Conservation (phyloP, 2,329 filamentous ascomycete genomes). For the Colletotrichum trifolii region DNA sequence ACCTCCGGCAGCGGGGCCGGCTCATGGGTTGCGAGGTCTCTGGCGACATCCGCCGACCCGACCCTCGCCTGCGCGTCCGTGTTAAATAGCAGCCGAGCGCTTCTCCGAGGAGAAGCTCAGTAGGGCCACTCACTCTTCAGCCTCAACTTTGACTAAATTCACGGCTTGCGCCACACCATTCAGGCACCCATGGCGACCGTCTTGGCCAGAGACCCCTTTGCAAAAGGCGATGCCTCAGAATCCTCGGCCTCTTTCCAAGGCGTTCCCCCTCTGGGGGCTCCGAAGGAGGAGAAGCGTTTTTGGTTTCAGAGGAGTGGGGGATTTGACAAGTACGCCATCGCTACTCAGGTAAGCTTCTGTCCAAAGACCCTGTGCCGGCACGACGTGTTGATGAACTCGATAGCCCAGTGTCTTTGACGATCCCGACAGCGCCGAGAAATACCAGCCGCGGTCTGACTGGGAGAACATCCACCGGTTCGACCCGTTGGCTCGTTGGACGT, state of each 20-base stretch:
- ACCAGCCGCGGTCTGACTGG: slow-evolving; percentile 46
- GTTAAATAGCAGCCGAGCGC: background rate
- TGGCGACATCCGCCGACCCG: slow-evolving; percentile 23
- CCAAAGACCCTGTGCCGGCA: too few species aligned
- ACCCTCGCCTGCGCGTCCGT: background rate
- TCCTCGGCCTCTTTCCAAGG: slow-evolving; percentile 37
- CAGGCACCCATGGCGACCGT: slow-evolving; percentile 31
- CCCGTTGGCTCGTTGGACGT: slow-evolving; percentile 55
- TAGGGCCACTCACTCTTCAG: background rate
- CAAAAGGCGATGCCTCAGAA: slow-evolving; percentile 7
- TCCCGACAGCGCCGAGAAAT: slow-evolving; percentile 47
- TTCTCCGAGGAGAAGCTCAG: slow-evolving; percentile 10
- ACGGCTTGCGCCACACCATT: background rate
- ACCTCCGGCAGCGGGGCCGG: too few species aligned
- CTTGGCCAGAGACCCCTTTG: slow-evolving; percentile 26
- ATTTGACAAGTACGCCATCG: slow-evolving; percentile 46
- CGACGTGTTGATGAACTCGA: background rate
- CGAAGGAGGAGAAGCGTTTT: slow-evolving; percentile 43
- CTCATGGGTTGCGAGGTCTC: background rate
- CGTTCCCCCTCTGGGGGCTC: slow-evolving; percentile 41
- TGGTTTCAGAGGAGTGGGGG: slow-evolving; percentile 47
- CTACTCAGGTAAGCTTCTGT: slow-evolving; percentile 42
- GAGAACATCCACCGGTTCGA: slow-evolving; percentile 61
- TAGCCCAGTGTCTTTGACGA: slow-evolving; percentile 53
- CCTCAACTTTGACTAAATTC: background rate